Base-by-base conservation (phyloP, 169 alveolate genomes). In the Ichthyophthirius multifiliis region DNA sequence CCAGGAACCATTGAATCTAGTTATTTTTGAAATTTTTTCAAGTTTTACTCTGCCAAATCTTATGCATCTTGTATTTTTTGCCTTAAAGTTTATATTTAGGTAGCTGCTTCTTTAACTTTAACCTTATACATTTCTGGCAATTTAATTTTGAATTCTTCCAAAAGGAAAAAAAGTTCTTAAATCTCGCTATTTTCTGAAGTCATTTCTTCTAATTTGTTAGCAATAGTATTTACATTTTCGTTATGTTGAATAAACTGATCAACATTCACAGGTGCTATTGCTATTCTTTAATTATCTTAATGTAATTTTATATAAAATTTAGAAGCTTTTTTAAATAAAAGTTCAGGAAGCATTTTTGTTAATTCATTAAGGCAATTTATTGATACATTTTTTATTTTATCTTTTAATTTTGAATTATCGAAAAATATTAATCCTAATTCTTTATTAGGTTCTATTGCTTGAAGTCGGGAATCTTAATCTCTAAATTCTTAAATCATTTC, bases 231-330 rank as follows among this genome's bases (percentile, higher is more conserved):
- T n/a, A 88, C 34, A 47, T 82, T 65, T 30, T 84, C 82, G 84
- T 80, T 78, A 31, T 74, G 63, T 18, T 75, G 79, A 1, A 88
- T 89, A 76, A 75, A 91, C 27, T 92, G 76, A 35, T 92, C 94
- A 4, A 94, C 92, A 43, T 86, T 83, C 4, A 67, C 62, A 7
- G 97, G 97, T 30, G 83, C 81, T 23, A 74, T 71, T 4, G 92
- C 44, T 2, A 94, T 85, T 44, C 82, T 90, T 23, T 84, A 81
- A 55, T 71, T 83, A 23, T 89, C 86, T 67, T 64, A 47, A 16
- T 89, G 75, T 4, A 89, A 71, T 65, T 85, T 75, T 65, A 80
- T 83, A 63, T 86, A 62, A 37, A 89, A 82, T 30, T n/a, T 13
- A 16, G 83, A 71, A 62, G 84, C 83, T 75, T 71, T 85, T 9